Percentiles rank a stretch among this genome's conserved stretches.
Conservation (phyloP, 805 yeast genomes). For the Ascoidea rubescens region DNA sequence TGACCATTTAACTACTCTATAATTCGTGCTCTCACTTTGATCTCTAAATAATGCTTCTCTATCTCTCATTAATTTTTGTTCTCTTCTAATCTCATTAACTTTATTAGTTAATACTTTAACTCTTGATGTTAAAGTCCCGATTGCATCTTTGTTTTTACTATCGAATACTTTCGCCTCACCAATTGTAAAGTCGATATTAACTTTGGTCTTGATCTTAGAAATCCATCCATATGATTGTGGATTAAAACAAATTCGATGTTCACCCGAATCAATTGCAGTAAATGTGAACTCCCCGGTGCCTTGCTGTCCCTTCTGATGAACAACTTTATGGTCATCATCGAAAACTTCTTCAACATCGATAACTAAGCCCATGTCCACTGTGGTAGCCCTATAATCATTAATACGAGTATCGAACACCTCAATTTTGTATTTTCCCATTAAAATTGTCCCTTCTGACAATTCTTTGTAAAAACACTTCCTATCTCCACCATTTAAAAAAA, state of each 20-base stretch:
- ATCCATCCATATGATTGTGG: constrained; percentile 48
- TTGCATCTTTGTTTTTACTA: constrained; percentile 47
- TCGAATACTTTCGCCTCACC: constrained; percentile 57
- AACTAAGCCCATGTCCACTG: constrained; percentile 23
- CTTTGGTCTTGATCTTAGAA: constrained; percentile 39
- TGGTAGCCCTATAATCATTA: constrained; percentile 18
- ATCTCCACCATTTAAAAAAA: constrained; percentile 36
- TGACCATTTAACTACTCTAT: constrained; percentile 64
- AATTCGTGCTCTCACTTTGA: constrained; percentile 54
- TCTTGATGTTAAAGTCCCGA: constrained; percentile 40
- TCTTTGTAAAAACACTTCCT: constrained; percentile 45
- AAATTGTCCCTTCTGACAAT: constrained; percentile 31
- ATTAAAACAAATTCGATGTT: constrained; percentile 59
- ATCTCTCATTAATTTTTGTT: constrained; percentile 56
- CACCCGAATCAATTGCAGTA: constrained; percentile 64
- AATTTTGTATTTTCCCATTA: constrained; percentile 35
- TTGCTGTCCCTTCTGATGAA: constrained; percentile 43
- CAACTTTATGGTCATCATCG: constrained; percentile 66
- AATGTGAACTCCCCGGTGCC: constrained; percentile 60
- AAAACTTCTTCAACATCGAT: constrained; percentile 50
- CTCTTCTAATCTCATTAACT: constrained; percentile 46
- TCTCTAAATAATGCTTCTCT: constrained; percentile 66
- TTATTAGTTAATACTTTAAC: constrained; percentile 42
- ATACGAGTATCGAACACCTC: constrained; percentile 27
- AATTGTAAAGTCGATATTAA: constrained; percentile 49